Evolutionary conservation across 2,329 filamentous ascomycete species (phyloP).

Genomic region (Fusarium globosum): DNA sequence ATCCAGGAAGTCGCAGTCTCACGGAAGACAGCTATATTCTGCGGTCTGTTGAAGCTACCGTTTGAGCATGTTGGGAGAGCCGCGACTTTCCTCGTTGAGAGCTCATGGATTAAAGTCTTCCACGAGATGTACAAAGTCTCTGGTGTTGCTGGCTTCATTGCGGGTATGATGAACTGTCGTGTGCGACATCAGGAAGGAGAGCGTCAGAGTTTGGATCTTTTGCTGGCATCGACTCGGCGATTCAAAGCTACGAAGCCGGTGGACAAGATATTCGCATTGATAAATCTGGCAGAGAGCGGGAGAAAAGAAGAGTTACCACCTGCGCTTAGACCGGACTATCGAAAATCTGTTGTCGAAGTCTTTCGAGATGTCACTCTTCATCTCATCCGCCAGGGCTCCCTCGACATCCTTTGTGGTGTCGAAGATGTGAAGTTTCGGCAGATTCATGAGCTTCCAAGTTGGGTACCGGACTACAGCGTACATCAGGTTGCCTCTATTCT

Average conservation of each 20-base stretch:
- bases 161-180: background rate
- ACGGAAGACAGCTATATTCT: background rate
- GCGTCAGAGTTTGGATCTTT: background rate
- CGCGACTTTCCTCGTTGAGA: background rate
- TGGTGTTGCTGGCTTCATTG: background rate
- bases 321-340: background rate
- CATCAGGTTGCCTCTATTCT: background rate
- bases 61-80: background rate
- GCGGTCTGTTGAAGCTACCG: background rate
- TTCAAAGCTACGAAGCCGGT: background rate
- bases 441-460: background rate
- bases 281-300: background rate
- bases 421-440: background rate
- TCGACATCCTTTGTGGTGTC: background rate
- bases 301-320: fast-evolving
- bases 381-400: background rate
- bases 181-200: background rate
- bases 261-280: background rate
- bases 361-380: background rate
- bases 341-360: background rate
- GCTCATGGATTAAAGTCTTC: background rate
- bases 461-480: background rate
- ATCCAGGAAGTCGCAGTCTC: background rate
- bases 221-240: background rate
- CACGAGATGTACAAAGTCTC: fast-evolving